Conservation (phyloP, 2,329 filamentous ascomycete species). For the Aspergillus terreus region DNA sequence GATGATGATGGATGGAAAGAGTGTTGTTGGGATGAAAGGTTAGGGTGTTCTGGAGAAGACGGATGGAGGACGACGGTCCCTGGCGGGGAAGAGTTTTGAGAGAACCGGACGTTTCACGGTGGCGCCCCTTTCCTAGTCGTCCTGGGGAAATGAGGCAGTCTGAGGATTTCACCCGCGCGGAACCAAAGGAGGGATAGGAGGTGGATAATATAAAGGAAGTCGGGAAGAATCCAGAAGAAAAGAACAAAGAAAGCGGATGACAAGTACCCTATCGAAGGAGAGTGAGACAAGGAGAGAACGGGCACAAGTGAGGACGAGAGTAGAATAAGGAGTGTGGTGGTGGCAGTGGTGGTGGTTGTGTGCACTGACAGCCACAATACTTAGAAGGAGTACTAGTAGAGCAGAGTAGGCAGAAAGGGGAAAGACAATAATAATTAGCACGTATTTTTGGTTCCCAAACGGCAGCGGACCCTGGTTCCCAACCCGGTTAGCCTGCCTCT, state of each 20-base stretch:
- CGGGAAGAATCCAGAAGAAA: neutral
- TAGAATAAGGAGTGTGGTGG: neutral
- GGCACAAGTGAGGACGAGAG: neutral
- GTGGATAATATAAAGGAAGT: too few relatives aligned
- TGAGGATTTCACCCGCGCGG: neutral
- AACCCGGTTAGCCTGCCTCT: neutral
- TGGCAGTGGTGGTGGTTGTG: too few relatives aligned
- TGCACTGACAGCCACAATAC: too few relatives aligned
- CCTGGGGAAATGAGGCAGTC: slow-evolving; percentile 7
- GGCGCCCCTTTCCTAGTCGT: slow-evolving; percentile 14
- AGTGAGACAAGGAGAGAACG: neutral
- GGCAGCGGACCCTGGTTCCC: neutral
- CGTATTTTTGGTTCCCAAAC: neutral
- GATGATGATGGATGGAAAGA: slow-evolving; percentile 6
- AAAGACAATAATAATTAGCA: neutral
- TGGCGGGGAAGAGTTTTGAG: slow-evolving; percentile 13
- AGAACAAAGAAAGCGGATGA: neutral
- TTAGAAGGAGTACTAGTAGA: too few relatives aligned
- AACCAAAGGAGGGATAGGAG: neutral
- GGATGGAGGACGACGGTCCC: slow-evolving; percentile 5
- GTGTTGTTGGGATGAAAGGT: slow-evolving; percentile 6
- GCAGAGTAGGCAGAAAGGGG: neutral
- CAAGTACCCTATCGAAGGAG: neutral
- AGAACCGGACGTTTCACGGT: slow-evolving; percentile 17
- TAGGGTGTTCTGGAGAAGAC: slow-evolving; percentile 9